phyloP scores from a whole-genome alignment of 768 basidiomycete species.

The Pisolithus albus region DNA sequence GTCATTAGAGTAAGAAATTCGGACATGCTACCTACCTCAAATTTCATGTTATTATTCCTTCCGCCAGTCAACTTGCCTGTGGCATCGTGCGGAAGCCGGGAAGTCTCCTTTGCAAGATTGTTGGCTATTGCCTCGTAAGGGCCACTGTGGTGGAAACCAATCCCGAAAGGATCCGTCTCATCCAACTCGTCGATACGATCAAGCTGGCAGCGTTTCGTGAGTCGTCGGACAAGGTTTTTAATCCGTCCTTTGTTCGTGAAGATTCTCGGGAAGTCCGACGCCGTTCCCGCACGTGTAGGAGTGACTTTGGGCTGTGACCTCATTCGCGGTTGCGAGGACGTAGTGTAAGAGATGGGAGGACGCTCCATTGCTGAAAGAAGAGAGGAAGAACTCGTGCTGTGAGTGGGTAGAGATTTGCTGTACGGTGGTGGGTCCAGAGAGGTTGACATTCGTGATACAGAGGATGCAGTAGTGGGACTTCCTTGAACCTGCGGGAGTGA shows the following conservation, averaged over 20 bases:
- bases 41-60: slow-evolving; percentile 1
- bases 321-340: not conserved
- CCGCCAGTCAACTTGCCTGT: slow-evolving; percentile 1
- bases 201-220: slow-evolving; percentile 30
- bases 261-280: slow-evolving; percentile 4
- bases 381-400: not conserved
- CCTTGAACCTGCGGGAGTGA: not conserved
- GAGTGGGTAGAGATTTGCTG: not conserved
- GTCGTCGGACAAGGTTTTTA: slow-evolving; percentile 21
- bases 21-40: slow-evolving; percentile 16
- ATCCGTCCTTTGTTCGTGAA: slow-evolving; percentile 14
- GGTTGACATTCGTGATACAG: not conserved
- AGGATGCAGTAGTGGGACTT: not conserved
- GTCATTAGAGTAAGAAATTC: not conserved
- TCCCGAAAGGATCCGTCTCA: slow-evolving; percentile 64
- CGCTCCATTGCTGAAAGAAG: not conserved
- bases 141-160: slow-evolving; percentile 57
- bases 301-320: not conserved
- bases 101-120: slow-evolving; percentile 9
- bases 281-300: not conserved
- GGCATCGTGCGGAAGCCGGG: slow-evolving; percentile 2
- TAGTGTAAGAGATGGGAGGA: not conserved
- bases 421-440: not conserved
- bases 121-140: slow-evolving; percentile 65
- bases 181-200: slow-evolving; percentile 77